Percentiles rank a stretch among this genome's conserved stretches.
Conservation (phyloP, 2,329 filamentous ascomycete genomes). For the Aspergillus vadensis region DNA sequence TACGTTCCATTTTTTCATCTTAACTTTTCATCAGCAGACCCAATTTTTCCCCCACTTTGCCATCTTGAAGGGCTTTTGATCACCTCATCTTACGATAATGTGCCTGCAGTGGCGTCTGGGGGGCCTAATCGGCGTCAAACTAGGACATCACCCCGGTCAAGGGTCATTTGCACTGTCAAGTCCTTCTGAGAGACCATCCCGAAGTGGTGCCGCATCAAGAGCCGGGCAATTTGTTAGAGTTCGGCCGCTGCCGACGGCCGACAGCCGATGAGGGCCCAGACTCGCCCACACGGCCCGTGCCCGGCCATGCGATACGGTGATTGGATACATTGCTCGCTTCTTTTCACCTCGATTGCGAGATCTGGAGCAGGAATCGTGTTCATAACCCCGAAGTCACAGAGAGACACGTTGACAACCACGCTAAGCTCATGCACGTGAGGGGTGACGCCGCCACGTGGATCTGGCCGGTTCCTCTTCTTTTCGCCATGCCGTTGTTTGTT, state of each 20-base stretch:
- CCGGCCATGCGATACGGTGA: not conserved
- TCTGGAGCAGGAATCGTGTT: not conserved
- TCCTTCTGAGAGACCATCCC: not conserved
- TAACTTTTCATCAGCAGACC: not conserved
- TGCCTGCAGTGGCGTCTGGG: not conserved
- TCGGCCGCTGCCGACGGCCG: not conserved
- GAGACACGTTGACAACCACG: not conserved
- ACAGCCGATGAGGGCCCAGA: not conserved
- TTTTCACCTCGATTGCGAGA: not conserved
- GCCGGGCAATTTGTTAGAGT: not conserved
- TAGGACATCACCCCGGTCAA: not conserved
- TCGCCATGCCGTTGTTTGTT: not conserved
- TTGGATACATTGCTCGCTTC: not conserved
- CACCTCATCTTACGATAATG: not conserved
- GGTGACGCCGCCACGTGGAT: slow-evolving; percentile 1
- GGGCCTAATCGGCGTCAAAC: not conserved
- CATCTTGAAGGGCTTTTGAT: no score
- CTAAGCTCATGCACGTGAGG: slow-evolving; percentile 1
- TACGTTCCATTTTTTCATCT: not conserved
- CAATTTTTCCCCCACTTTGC: no score
- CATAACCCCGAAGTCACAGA: not conserved
- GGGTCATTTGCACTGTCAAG: not conserved
- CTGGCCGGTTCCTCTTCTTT: not conserved
- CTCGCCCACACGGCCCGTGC: not conserved
- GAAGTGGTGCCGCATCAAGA: not conserved